Evolutionary conservation across 495 filamentous ascomycete species (phyloP), one percentile per base, ranked within the genome.

Genomic region (Hypoxylon subgilvum): DNA sequence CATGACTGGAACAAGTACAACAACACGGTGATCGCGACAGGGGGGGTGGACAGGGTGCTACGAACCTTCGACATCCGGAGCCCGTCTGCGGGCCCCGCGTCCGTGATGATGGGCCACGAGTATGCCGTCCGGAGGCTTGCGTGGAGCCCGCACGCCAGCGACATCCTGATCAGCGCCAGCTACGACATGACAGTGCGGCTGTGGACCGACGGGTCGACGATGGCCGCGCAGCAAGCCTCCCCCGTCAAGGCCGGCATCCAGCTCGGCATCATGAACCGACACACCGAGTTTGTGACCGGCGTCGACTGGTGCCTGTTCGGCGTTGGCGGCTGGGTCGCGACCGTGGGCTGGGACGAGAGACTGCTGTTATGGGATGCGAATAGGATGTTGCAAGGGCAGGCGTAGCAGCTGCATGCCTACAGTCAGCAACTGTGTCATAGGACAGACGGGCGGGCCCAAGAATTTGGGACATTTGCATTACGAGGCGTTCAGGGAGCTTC

Each of bases 1-100:
- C 94, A 97, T 70, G 94, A 98, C 73, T 97, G 95, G 95, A 98
- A 98, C 72, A 98, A 98, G 70, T 98, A 98, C 70, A 85, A 88
- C 1, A 83, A 89, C 23, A 86, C 84, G 0, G 78, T 96, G 14
- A 70, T 98, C 34, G 95, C 95, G 0, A 88, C 89, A 0, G 94
- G 82, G 0, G 94, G 94, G 41, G 94, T 97, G n/a, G 95, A 98
- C 68, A 82, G 85, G 13, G 73, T 85, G 1, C 87, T 98, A 52
- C 84, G 94, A 43, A 91, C 87, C 5, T 96, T 96, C 68, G 94
- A 98, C 67, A 84, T 96, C 47, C 80, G 95, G 16, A 85, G 81
- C 45, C 84, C 89, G 7, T 71, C 77, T 4, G 82, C 79, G n/a
- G 88, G 88, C 0, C 91, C 92, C 0, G 60, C 89, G 19, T 73